A percentile compares a stretch with the other conserved stretches of the same genome.
Evolutionary conservation across 768 basidiomycete species (phyloP).

Genomic region (Lenzites betulinus): DNA sequence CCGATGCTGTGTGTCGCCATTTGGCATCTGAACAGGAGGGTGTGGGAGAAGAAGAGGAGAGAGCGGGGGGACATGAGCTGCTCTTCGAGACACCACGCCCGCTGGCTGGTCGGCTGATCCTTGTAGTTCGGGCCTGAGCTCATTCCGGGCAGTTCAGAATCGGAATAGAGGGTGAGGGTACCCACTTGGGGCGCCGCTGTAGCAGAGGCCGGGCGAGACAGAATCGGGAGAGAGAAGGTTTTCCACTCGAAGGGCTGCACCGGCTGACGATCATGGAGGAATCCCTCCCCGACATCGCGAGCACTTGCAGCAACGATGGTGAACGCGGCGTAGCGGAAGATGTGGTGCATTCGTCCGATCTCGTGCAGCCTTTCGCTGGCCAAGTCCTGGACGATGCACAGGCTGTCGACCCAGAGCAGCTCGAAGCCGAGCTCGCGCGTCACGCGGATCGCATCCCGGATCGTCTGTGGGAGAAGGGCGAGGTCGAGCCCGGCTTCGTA

Average conservation of each 20-base stretch:
- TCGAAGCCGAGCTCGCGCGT: slow-evolving; percentile 6
- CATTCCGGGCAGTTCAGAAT: background rate
- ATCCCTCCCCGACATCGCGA: background rate
- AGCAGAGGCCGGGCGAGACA: background rate
- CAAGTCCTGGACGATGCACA: slow-evolving; percentile 20
- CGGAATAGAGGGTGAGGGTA: background rate
- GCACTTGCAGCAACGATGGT: slow-evolving; percentile 17
- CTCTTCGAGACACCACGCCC: slow-evolving; percentile 18
- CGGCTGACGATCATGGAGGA: slow-evolving; percentile 10
- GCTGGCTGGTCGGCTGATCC: background rate
- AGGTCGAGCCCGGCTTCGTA: slow-evolving; percentile 11
- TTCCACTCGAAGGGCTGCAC: too few species aligned
- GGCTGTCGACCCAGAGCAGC: slow-evolving; percentile 19
- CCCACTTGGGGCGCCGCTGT: background rate
- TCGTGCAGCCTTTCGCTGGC: slow-evolving; percentile 6
- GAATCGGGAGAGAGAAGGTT: background rate
- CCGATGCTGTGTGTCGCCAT: slow-evolving; percentile 3
- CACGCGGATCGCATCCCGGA: slow-evolving; percentile 10
- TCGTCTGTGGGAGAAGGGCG: slow-evolving; percentile 7
- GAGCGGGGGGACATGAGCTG: slow-evolving; percentile 9
- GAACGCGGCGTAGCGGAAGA: slow-evolving; percentile 10
- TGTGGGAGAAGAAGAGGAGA: slow-evolving; percentile 11
- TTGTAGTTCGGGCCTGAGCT: background rate
- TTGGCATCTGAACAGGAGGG: slow-evolving; percentile 16
- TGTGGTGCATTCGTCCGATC: background rate